Conservation (phyloP, 495 filamentous ascomycete genomes). For the Aspergillus conjunctus region DNA sequence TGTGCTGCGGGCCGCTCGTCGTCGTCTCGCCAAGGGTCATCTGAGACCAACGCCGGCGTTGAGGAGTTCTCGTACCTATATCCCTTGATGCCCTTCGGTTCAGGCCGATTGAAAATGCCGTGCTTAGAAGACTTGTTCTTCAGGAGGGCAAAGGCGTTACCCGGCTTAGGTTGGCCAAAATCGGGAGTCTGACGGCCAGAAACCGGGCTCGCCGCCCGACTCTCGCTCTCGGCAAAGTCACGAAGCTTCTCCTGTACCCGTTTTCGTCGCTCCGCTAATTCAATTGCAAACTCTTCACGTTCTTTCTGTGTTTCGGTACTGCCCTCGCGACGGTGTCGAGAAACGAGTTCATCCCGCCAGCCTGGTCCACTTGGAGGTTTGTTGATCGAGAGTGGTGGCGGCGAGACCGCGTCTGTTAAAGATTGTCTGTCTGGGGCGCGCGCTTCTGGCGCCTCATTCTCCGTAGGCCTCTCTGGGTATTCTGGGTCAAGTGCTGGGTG, state of each 20-base stretch:
- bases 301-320: conserved; percentile 67
- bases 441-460: conserved; percentile 2
- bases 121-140: conserved; percentile 68
- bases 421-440: neutral
- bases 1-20: conserved; percentile 41
- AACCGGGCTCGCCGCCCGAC: conserved; percentile 55
- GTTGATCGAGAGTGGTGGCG: conserved; percentile 11
- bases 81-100: conserved; percentile 69
- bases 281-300: conserved; percentile 75
- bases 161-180: conserved; percentile 39
- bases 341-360: conserved; percentile 38
- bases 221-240: conserved; percentile 68
- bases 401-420: neutral
- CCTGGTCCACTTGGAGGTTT: conserved; percentile 33
- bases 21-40: conserved; percentile 52
- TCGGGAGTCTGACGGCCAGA: conserved; percentile 51
- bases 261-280: conserved; percentile 74
- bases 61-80: conserved; percentile 66
- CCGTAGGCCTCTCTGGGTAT: conserved; percentile 22
- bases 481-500: conserved; percentile 56
- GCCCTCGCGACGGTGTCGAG: conserved; percentile 51
- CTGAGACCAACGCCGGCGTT: conserved; percentile 45
- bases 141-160: conserved; percentile 68
- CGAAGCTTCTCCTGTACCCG: conserved; percentile 81
- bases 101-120: conserved; percentile 55